phyloP scores from a whole-genome alignment of 805 yeast species.

The Wickerhamomyces queroliae region DNA sequence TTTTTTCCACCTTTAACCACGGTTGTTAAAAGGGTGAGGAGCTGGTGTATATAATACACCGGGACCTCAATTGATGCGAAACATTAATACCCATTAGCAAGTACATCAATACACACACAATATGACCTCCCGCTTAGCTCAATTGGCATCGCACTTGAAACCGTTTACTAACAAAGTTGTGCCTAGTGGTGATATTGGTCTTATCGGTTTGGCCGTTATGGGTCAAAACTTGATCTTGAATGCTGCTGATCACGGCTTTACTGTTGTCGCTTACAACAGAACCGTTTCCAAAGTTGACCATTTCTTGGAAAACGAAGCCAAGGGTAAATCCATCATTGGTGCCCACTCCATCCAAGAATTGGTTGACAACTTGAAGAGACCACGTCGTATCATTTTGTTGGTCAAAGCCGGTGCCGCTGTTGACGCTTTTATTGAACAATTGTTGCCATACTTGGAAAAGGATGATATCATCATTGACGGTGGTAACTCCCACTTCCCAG shows the following conservation, averaged over 20 bases:
- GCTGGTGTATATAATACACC: too few relatives aligned
- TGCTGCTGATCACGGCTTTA: conserved; percentile 98
- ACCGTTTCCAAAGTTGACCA: conserved; percentile 94
- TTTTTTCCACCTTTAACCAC: too few relatives aligned
- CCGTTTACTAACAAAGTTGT: conserved; percentile 11
- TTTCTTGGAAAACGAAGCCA: conserved; percentile 90
- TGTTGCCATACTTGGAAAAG: conserved; percentile 86
- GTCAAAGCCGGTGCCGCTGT: conserved; percentile 98
- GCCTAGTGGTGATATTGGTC: conserved; percentile 88
- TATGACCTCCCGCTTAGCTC: not conserved
- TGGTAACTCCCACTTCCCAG: conserved; percentile 99
- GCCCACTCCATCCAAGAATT: conserved; percentile 91
- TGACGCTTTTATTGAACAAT: conserved; percentile 82
- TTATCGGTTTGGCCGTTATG: conserved; percentile 99
- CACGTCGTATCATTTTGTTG: conserved; percentile 89
- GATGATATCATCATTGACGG: conserved; percentile 99
- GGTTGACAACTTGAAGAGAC: conserved; percentile 85
- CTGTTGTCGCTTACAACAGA: conserved; percentile 98
- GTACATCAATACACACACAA: not conserved
- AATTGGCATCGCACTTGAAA: not conserved
- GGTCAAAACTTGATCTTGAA: conserved; percentile 97
- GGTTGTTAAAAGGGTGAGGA: too few relatives aligned
- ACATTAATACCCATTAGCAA: too few relatives aligned
- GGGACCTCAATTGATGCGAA: too few relatives aligned
- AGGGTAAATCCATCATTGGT: conserved; percentile 94